phyloP scores from a whole-genome alignment of 148 eudicot genomes.

The Rhododendron simsii region DNA sequence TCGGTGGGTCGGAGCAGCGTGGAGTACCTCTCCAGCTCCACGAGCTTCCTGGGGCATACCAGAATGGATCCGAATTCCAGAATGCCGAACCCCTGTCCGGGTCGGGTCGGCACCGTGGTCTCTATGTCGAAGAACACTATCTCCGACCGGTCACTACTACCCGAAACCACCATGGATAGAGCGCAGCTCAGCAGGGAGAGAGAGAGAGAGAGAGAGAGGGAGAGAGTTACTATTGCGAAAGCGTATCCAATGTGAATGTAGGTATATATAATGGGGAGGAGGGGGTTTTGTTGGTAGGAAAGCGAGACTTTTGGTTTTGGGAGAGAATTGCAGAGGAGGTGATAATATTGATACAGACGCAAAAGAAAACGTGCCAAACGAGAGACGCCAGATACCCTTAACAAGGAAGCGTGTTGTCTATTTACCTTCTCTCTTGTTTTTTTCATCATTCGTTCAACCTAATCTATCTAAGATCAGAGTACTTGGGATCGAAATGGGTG shows the following conservation, averaged over 20 bases:
- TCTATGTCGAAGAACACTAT: constrained; percentile 88
- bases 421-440: too few relatives aligned
- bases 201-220: not conserved
- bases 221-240: too few relatives aligned
- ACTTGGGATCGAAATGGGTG: too few relatives aligned
- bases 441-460: too few relatives aligned
- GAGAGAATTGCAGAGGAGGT: not conserved
- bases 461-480: too few relatives aligned
- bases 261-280: not conserved
- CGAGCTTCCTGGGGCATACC: constrained; percentile 78
- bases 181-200: not conserved
- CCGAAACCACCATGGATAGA: constrained; percentile 8
- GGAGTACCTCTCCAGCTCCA: constrained; percentile 71
- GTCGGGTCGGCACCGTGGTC: constrained; percentile 66
- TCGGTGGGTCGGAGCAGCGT: constrained; percentile 62
- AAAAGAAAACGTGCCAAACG: not conserved
- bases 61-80: constrained; percentile 88
- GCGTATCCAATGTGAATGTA: not conserved
- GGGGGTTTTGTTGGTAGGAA: not conserved
- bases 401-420: not conserved
- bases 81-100: constrained; percentile 47
- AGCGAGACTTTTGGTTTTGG: not conserved
- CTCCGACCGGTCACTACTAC: constrained; percentile 38
- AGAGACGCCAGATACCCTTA: not conserved
- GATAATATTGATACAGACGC: not conserved